Percentiles rank a stretch among this genome's conserved stretches.
Evolutionary conservation across 2,329 filamentous ascomycete genomes (phyloP).

Genomic region (Ascochyta clinopodiicola): DNA sequence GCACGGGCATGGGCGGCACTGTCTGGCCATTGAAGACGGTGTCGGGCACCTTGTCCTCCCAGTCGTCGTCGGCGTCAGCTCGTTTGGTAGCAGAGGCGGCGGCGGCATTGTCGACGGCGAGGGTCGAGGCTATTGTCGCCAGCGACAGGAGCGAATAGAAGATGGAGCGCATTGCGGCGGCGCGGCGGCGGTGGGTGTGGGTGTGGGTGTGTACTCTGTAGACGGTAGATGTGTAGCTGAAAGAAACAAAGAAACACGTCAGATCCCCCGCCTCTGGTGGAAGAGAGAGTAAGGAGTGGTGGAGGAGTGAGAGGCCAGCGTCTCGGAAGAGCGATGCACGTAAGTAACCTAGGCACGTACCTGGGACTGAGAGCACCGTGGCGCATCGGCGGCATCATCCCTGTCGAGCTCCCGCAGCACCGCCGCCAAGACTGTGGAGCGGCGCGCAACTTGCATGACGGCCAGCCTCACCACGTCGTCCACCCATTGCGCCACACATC

Average conservation of each 20-base stretch:
- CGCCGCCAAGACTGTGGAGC: conserved; percentile 35
- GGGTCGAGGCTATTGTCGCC: conserved; percentile 41
- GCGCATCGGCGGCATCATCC: neutral
- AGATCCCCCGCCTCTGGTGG: neutral
- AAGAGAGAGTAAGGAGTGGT: neutral
- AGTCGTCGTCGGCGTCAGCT: conserved; percentile 31
- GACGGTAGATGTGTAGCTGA: neutral
- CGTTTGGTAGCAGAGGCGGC: conserved; percentile 13
- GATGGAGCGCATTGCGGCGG: conserved; percentile 43
- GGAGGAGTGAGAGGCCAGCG: conserved; percentile 5
- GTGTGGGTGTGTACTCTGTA: neutral
- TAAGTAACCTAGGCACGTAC: neutral
- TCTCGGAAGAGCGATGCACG: neutral
- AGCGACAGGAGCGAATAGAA: conserved; percentile 48
- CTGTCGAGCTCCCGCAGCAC: conserved; percentile 18
- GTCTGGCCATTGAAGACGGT: conserved; percentile 71
- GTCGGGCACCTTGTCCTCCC: conserved; percentile 39
- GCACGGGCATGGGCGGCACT: conserved; percentile 69
- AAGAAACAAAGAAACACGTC: neutral
- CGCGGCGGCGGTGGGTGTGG: conserved; percentile 8
- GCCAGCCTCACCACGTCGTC: conserved; percentile 30
- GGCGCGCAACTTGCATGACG: conserved; percentile 33
- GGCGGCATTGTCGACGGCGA: conserved; percentile 30
- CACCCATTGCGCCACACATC: conserved; percentile 42
- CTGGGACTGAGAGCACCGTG: conserved; percentile 1